Base-by-base conservation (phyloP, 768 basidiomycete genomes). In the Vararia minispora region DNA sequence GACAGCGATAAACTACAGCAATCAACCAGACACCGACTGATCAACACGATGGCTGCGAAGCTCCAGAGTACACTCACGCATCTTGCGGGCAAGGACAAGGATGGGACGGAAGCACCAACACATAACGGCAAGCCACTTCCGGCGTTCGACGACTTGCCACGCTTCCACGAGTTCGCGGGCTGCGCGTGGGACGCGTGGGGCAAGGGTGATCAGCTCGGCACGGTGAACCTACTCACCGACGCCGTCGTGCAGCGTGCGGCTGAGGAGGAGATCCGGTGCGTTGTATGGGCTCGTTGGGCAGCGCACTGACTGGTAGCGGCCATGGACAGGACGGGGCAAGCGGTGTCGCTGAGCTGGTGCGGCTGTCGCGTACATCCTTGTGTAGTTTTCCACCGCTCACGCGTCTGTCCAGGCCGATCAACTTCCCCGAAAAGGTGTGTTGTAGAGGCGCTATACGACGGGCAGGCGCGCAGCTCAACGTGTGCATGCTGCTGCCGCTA, bases 131-230 rank as follows among this genome's bases (percentile, higher is more conserved):
- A 66, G 22, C 59, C 58, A 10, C 48, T 64, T 9, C 65, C 66
- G 2, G 54, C 55, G 6, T 68, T 77, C 55, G 66, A 76, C 63
- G 61, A 71, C 59, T 51, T 69, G 49, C 57, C 66, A 53, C 36
- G 42, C 23, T 66, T 65, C 44, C 55, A 63, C 36, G 52, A 63
- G 24, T 58, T 65, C 45, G 50, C 47, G 6, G 79, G 79, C 8
- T 81, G 79, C 39, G 79, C 79, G 2, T 82, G 79, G 79, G 64
- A 62, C 3, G 63, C 80, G 8, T 81, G 77, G 77, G 78, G 78
- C 18, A 56, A 64, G 26, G 68, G 72, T 14, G 79, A 82, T 44
- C 62, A 81, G 48, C 61, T 81, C 14, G 79, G 79, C 2, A 81
- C 77, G 5, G 60, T 81, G 27, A 81, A 81, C 50, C 44, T 81